Evolutionary conservation across 225 moss, liverwort and hornwort species (phyloP).

Genomic region (Marchantia polymorpha): DNA sequence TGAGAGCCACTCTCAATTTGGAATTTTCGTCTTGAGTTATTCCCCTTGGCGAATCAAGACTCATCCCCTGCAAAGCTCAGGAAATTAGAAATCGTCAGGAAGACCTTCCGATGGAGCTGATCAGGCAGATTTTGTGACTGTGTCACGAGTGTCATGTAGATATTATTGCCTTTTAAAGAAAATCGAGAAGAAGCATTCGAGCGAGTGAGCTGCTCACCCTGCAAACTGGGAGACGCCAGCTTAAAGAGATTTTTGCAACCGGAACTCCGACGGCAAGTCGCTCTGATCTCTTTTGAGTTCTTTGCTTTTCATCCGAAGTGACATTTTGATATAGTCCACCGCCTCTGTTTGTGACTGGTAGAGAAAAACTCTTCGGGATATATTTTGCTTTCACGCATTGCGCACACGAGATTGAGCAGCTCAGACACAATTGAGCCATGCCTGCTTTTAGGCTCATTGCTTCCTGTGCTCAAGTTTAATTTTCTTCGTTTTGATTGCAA

Average conservation of each 20-base stretch:
- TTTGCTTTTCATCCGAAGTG: neutral
- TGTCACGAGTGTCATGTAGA: neutral
- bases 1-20: slow-evolving; percentile 69
- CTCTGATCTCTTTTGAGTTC: neutral
- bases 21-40: neutral
- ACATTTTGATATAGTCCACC: too few species aligned
- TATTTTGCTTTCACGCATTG: too few species aligned
- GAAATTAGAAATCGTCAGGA: neutral
- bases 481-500: too few species aligned
- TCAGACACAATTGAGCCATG: too few species aligned
- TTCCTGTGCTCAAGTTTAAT: too few species aligned
- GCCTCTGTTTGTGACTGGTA: too few species aligned
- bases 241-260: neutral
- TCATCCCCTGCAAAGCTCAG: neutral
- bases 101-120: neutral
- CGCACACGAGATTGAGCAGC: too few species aligned
- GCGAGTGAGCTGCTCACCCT: neutral
- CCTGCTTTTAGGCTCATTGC: too few species aligned
- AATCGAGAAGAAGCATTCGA: neutral
- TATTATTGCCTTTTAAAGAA: neutral
- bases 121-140: neutral
- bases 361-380: too few species aligned
- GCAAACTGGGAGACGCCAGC: neutral
- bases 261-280: neutral
- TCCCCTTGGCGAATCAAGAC: neutral